These are phyloP conservation scores for Batkoa obscura DNA, from an alignment of 371 early-diverging fungal genomes.

Conservation along the genomic window DNA sequence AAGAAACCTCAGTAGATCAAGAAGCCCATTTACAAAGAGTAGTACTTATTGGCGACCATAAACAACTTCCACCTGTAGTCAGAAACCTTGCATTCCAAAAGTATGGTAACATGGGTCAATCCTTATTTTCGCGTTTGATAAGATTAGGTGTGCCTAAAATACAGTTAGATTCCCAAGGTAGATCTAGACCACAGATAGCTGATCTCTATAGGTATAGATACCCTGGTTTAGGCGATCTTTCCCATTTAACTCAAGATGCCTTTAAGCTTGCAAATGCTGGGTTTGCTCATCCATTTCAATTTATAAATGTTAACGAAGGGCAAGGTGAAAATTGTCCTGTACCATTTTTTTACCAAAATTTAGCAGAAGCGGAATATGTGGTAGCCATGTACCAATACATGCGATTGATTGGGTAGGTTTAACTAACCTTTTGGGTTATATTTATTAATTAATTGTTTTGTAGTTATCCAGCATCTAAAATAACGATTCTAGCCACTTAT, in stretches of 20 bases:
- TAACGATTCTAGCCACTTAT: conserved; percentile 84
- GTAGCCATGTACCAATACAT: conserved; percentile 91
- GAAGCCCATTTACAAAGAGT: conserved; percentile 57
- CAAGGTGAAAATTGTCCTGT: conserved; percentile 69
- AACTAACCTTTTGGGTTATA: conserved; percentile 7
- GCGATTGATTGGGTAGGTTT: conserved; percentile 55
- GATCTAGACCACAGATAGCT: conserved; percentile 59
- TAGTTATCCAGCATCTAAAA: conserved; percentile 62
- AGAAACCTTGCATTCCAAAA: conserved; percentile 61
- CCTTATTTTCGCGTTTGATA: conserved; percentile 74
- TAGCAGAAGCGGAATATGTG: conserved; percentile 92
- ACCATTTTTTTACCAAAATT: conserved; percentile 60
- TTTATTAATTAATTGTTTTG: not conserved
- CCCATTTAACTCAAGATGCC: conserved; percentile 14
- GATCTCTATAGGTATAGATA: conserved; percentile 73
- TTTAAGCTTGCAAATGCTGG: conserved; percentile 64
- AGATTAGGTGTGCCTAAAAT: conserved; percentile 74
- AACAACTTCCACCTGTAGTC: conserved; percentile 89
- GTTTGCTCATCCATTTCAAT: conserved; percentile 61
- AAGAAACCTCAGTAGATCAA: conserved; percentile 18
- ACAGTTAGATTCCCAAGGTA: conserved; percentile 70
- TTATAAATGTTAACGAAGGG: conserved; percentile 54
- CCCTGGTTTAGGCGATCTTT: conserved; percentile 35
- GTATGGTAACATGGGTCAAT: conserved; percentile 79
- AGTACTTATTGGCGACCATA: conserved; percentile 92